Conservation (phyloP, 2,329 filamentous ascomycete species). For the Stenocarpella maydis region DNA sequence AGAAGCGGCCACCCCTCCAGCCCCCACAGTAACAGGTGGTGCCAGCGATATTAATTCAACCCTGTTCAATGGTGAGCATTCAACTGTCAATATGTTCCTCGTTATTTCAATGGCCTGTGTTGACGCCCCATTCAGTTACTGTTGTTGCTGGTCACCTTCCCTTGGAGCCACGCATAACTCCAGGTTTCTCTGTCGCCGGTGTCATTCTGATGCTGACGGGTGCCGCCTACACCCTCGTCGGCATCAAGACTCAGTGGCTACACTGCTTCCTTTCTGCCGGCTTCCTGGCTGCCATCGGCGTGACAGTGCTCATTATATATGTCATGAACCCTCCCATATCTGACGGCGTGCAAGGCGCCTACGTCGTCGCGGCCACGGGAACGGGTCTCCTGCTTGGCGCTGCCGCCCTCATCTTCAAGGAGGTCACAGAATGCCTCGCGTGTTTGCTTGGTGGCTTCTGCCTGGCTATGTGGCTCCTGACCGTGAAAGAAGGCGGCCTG, state of each 20-base stretch:
- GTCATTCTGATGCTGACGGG: constrained; percentile 79
- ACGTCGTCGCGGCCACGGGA: constrained; percentile 79
- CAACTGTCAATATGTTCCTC: not conserved
- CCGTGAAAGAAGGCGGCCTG: constrained; percentile 78
- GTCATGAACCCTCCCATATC: constrained; percentile 83
- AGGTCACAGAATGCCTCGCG: constrained; percentile 82
- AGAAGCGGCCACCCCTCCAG: constrained; percentile 11
- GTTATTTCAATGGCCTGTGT: not conserved
- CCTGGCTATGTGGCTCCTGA: constrained; percentile 89
- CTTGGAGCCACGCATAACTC: constrained; percentile 77
- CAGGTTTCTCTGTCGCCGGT: constrained; percentile 81
- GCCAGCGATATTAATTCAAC: constrained; percentile 25
- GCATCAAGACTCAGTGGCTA: constrained; percentile 82
- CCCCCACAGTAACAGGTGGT: constrained; percentile 12
- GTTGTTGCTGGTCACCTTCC: constrained; percentile 68
- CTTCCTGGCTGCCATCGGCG: constrained; percentile 75
- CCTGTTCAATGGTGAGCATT: constrained; percentile 25
- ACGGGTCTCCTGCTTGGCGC: constrained; percentile 79
- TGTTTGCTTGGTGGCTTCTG: constrained; percentile 89
- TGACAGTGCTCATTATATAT: constrained; percentile 86
- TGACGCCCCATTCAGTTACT: constrained; percentile 46
- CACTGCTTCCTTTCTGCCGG: constrained; percentile 83
- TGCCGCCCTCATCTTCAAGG: constrained; percentile 78
- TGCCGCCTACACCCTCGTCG: constrained; percentile 75
- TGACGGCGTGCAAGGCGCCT: constrained; percentile 82